Evolutionary conservation across 495 filamentous ascomycete species (phyloP).

Genomic region (Penicillium angulare): DNA sequence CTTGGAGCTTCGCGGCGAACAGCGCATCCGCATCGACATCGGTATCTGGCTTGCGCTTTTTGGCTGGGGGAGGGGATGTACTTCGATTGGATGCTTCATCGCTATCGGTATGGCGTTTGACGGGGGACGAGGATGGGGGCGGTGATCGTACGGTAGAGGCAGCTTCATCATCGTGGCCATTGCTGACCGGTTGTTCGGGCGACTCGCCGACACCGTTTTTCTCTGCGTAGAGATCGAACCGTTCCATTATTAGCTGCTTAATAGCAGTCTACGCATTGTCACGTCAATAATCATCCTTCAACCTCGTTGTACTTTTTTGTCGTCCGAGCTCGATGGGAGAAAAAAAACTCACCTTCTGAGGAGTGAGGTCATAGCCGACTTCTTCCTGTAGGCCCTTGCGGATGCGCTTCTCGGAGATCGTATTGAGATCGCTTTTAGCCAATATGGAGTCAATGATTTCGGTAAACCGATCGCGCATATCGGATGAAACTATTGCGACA

Average conservation of each 20-base stretch:
- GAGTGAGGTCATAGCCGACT: slow-evolving; percentile 76
- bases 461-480: slow-evolving; percentile 66
- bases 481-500: slow-evolving; percentile 58
- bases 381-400: slow-evolving; percentile 77
- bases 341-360: slow-evolving; percentile 68
- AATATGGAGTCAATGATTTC: slow-evolving; percentile 92
- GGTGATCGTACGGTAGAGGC: slow-evolving; percentile 43
- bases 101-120: slow-evolving; percentile 54
- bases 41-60: slow-evolving; percentile 55
- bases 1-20: slow-evolving; percentile 84
- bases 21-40: slow-evolving; percentile 76
- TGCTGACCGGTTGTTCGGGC: slow-evolving; percentile 38
- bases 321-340: not conserved
- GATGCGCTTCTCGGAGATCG: slow-evolving; percentile 89
- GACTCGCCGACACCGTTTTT: slow-evolving; percentile 39
- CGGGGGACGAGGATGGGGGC: slow-evolving; percentile 50
- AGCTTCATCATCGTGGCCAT: slow-evolving; percentile 40
- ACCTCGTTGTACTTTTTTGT: no score
- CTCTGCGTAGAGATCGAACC: slow-evolving; percentile 77
- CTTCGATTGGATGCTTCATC: slow-evolving; percentile 47
- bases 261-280: slow-evolving; percentile 61
- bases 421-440: slow-evolving; percentile 75
- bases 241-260: slow-evolving; percentile 78
- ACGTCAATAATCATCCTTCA: not conserved
- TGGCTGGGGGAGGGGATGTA: slow-evolving; percentile 46